phyloP scores from a whole-genome alignment of 192 early-diverging fungal genomes.

The Phlyctochytrium bullatum region DNA sequence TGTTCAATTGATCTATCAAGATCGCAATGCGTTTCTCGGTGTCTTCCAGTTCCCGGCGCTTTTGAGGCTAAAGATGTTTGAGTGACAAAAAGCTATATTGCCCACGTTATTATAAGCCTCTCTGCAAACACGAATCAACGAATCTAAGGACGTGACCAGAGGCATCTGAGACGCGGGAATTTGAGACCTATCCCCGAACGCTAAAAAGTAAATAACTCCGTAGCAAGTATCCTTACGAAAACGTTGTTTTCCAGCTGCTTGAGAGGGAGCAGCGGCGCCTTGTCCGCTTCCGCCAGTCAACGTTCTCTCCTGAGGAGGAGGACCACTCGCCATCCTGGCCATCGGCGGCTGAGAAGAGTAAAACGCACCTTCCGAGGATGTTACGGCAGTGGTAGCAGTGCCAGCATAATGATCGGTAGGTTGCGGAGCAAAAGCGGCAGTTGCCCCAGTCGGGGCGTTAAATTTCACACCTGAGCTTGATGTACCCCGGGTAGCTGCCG shows the following conservation, averaged over 20 bases:
- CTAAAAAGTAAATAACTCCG: conserved; percentile 29
- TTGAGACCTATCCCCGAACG: conserved; percentile 80
- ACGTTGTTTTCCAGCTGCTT: conserved; percentile 21
- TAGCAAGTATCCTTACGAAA: conserved; percentile 23
- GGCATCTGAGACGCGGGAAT: conserved; percentile 72
- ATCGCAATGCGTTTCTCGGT: conserved; percentile 76
- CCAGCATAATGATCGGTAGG: no score
- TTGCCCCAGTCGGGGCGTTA: no score
- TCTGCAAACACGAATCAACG: conserved; percentile 15
- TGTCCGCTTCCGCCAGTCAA: conserved; percentile 12
- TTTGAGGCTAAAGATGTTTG: conserved; percentile 47
- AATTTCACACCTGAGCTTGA: conserved; percentile 12
- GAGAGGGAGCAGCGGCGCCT: conserved; percentile 18
- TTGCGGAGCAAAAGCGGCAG: no score
- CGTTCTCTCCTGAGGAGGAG: neutral
- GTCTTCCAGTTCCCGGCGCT: conserved; percentile 77
- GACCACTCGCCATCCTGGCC: conserved; percentile 4
- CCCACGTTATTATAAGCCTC: neutral
- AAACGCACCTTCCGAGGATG: no score
- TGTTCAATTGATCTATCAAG: conserved; percentile 86
- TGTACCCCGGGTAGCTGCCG: conserved; percentile 26
- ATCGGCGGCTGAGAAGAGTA: neutral
- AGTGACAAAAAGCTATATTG: conserved; percentile 1
- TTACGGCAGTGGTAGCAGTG: no score
- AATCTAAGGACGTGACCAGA: conserved; percentile 45